phyloP scores from a whole-genome alignment of 2,329 filamentous ascomycete species.

The Sordariomycetes sp. region DNA sequence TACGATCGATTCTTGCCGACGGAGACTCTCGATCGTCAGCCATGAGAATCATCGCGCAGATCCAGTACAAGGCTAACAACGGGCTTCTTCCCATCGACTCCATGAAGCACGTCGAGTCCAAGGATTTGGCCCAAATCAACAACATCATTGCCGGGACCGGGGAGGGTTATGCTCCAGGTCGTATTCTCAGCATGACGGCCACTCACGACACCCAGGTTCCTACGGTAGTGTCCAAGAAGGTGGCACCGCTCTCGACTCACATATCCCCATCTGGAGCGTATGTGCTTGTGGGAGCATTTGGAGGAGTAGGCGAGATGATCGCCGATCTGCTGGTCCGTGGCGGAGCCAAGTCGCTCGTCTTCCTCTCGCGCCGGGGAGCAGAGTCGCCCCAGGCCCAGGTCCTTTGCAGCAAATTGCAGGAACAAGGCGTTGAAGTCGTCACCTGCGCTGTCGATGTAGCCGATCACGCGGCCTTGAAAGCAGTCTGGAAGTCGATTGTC shows the following conservation, averaged over 20 bases:
- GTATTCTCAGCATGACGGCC: constrained; percentile 5
- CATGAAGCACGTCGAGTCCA: not conserved
- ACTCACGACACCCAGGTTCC: constrained; percentile 9
- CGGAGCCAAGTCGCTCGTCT: constrained; percentile 40
- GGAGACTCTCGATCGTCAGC: not conserved
- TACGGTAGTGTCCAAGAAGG: constrained; percentile 10
- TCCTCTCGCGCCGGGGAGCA: constrained; percentile 39
- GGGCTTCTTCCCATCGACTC: not conserved
- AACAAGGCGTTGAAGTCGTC: constrained; percentile 18
- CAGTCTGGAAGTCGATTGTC: constrained; percentile 11
- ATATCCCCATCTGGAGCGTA: constrained; percentile 30
- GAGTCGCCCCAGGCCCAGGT: constrained; percentile 13
- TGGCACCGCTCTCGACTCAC: constrained; percentile 16
- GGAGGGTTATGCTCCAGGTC: constrained; percentile 7
- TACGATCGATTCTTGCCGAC: constrained; percentile 3
- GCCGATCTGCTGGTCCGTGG: constrained; percentile 36
- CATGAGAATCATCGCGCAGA: not conserved
- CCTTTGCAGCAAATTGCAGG: constrained; percentile 22
- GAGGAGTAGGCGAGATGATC: constrained; percentile 44
- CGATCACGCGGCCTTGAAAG: constrained; percentile 16
- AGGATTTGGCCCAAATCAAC: not conserved
- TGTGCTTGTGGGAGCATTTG: constrained; percentile 43
- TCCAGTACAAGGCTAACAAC: not conserved
- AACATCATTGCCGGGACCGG: not conserved
- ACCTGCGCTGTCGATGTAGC: constrained; percentile 32